These are phyloP conservation scores for Tuber brumale DNA, from an alignment of 495 filamentous ascomycete species.

Conservation along the genomic window DNA sequence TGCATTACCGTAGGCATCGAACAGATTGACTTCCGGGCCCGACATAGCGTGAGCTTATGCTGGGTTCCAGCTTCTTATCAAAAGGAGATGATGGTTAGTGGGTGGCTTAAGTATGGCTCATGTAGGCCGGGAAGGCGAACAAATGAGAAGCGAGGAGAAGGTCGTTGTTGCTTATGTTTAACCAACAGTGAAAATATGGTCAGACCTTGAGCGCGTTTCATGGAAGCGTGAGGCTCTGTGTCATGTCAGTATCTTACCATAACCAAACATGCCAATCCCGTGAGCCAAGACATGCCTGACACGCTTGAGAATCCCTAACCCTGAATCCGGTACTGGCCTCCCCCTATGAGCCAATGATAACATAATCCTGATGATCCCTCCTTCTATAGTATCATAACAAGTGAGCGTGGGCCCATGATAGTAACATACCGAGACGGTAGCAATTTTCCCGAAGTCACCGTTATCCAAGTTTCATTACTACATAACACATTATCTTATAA, in stretches of 20 bases:
- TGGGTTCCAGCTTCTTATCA: background rate
- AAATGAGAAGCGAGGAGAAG: background rate
- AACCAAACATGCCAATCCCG: background rate
- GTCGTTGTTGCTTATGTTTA: background rate
- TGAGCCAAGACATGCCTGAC: background rate
- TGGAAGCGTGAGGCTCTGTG: background rate
- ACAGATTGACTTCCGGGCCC: constrained; percentile 9
- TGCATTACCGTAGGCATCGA: constrained; percentile 34
- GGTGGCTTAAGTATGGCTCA: background rate
- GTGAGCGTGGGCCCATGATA: background rate
- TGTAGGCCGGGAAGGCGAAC: background rate
- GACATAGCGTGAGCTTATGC: background rate
- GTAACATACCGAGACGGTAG: background rate
- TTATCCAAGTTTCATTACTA: background rate
- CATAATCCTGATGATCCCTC: background rate
- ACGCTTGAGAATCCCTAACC: background rate
- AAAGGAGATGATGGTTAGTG: background rate
- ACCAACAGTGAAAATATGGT: background rate
- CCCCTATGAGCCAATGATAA: background rate
- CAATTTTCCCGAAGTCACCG: background rate
- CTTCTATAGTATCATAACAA: background rate
- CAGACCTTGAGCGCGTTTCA: background rate
- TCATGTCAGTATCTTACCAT: too few species aligned
- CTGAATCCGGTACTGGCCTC: background rate
- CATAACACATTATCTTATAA: background rate